These are phyloP conservation scores for Phialocephala sp. DNA, from an alignment of 2,329 filamentous ascomycete species.

Conservation along the genomic window DNA sequence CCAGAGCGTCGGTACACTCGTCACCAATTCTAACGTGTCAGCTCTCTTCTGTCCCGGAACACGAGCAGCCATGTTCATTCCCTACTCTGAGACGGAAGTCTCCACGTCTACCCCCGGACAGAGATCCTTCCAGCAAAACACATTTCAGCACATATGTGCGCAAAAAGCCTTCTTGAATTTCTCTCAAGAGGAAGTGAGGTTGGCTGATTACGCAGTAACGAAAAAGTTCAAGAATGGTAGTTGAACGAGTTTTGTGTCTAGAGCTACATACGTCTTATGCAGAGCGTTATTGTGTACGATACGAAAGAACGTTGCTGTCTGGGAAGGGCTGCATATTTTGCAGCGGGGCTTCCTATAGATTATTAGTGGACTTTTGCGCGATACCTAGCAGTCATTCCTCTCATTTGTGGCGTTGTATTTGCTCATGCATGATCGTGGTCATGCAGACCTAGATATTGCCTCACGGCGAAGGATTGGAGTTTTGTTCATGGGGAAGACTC, in stretches of 20 bases:
- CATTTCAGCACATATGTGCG: neutral
- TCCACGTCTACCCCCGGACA: neutral
- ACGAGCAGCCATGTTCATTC: neutral
- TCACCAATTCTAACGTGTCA: neutral
- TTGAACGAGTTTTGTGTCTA: no score
- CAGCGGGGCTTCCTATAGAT: no score
- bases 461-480: slow-evolving; percentile 5
- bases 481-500: neutral
- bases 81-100: neutral
- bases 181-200: slow-evolving; percentile 1
- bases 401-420: no score
- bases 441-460: neutral
- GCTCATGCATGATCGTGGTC: no score
- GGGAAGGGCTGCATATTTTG: no score
- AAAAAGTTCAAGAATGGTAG: neutral
- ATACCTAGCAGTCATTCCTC: no score
- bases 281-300: neutral
- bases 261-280: no score
- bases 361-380: no score
- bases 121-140: neutral
- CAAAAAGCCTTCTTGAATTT: neutral
- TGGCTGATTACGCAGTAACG: neutral
- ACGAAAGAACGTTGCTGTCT: neutral
- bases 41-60: neutral
- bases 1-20: neutral